Base-by-base conservation (phyloP, 2,329 filamentous ascomycete genomes). In the Lecanicillium sp. region DNA sequence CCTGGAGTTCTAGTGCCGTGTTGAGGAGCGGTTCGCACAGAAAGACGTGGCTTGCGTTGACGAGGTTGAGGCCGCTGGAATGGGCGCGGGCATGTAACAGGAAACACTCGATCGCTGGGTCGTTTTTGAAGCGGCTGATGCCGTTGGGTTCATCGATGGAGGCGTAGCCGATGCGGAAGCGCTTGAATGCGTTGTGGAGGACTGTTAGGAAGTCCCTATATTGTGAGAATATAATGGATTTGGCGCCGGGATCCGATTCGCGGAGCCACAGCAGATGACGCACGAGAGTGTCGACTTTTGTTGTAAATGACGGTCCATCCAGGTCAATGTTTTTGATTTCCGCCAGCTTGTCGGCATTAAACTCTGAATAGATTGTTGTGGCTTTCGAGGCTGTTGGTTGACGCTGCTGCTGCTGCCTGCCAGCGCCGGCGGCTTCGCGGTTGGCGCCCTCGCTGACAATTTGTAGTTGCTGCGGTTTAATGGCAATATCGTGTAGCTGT, bases 181-280 rank as follows among this genome's bases (percentile, higher is more conserved):
- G 69, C 2, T 58, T 54, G 36, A 96, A 81, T 0, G 88, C 90
- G 9, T 68, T 70, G 8, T 70, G 71, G 1, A 96, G 68, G 6
- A 94, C 78, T 1, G 72, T 65, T 2, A 96, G 68, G 49, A 95
- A 96, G 38, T 85, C 82, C 40, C 75, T 75, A 58, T 87, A 74
- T 61, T 96, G 90, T 2, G 86, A 94, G 58, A 95, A 98, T n/a
- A 96, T 73, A 55, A 98, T 84, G 0, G 85, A 85, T 56, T 96
- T 96, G 9, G 87, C 79, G 0, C 87, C 87, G 0, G 87, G 85
- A 48, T 95, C 88, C 34, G 85, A 78, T 48, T 83, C 70, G 3
- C 90, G 78, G 15, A 96, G 70, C 85, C 86, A 95, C 13, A 94
- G 61, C 3, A 96, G 62, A 56, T 96, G 92, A 3, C 86, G 75